phyloP scores from a whole-genome alignment of 1,139 yeast species.

The Geotrichum candidum region DNA sequence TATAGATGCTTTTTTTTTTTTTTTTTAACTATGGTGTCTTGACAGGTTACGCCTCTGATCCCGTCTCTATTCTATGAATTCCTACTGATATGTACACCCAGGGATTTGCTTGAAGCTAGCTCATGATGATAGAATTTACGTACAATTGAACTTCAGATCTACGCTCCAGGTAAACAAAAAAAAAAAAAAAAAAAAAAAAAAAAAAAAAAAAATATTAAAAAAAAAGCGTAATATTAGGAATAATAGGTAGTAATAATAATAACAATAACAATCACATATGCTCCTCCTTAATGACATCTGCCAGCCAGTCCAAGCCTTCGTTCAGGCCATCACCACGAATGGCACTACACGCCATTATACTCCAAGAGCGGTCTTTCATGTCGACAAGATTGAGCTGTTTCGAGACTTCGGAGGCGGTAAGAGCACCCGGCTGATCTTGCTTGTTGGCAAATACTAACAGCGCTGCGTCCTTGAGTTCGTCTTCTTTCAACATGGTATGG shows the following conservation, averaged over 20 bases:
- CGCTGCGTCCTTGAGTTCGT: slow-evolving; percentile 85
- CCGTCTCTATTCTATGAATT: no score
- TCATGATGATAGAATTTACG: no score
- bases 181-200: no score
- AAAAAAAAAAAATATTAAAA: no score
- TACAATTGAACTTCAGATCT: no score
- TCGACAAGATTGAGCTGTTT: slow-evolving; percentile 81
- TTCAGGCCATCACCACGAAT: slow-evolving; percentile 92
- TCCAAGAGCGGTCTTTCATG: slow-evolving; percentile 94
- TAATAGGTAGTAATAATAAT: neutral
- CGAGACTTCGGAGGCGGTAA: slow-evolving; percentile 91
- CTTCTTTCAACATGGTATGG: slow-evolving; percentile 87
- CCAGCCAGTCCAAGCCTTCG: slow-evolving; percentile 96
- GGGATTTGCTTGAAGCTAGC: no score
- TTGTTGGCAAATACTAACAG: slow-evolving; percentile 78
- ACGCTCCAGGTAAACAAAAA: no score
- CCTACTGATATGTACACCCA: no score
- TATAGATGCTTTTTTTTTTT: no score
- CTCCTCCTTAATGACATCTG: slow-evolving; percentile 89
- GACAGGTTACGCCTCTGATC: no score
- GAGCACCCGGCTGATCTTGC: slow-evolving; percentile 94
- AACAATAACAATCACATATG: slow-evolving; percentile 22
- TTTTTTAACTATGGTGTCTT: no score
- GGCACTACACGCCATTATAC: slow-evolving; percentile 95
- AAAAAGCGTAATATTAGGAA: neutral